A percentile compares a stretch with the other conserved stretches of the same genome.
phyloP scores from a whole-genome alignment of 2,329 filamentous ascomycete genomes.

The Xylaria digitata region DNA sequence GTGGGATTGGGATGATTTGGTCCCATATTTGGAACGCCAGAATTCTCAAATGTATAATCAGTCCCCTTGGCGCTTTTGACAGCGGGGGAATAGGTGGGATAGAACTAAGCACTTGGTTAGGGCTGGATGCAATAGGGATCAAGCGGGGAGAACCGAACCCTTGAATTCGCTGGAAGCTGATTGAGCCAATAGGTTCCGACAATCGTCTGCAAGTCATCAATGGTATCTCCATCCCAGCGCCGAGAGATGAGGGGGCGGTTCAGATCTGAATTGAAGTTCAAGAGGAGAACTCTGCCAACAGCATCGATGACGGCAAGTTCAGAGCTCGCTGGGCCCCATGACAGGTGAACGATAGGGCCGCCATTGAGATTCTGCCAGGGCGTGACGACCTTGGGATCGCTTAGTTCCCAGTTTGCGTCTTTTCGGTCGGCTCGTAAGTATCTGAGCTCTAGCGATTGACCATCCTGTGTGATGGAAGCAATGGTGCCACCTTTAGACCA shows the following conservation, averaged over 20 bases:
- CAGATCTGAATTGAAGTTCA: slow-evolving; percentile 76
- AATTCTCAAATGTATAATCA: slow-evolving; percentile 76
- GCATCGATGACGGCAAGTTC: slow-evolving; percentile 88
- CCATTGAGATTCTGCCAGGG: slow-evolving; percentile 71
- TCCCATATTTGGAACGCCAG: slow-evolving; percentile 72
- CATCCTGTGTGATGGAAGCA: slow-evolving; percentile 80
- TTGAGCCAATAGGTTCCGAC: slow-evolving; percentile 92
- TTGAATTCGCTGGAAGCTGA: slow-evolving; percentile 56
- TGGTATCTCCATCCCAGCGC: slow-evolving; percentile 72
- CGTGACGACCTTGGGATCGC: slow-evolving; percentile 74
- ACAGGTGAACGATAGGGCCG: slow-evolving; percentile 79
- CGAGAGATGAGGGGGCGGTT: slow-evolving; percentile 76
- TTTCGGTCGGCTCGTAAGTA: slow-evolving; percentile 76
- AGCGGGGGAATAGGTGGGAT: slow-evolving; percentile 69
- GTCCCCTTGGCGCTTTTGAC: slow-evolving; percentile 64
- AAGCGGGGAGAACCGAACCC: slow-evolving; percentile 47
- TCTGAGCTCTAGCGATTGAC: slow-evolving; percentile 75
- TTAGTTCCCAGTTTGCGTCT: slow-evolving; percentile 80
- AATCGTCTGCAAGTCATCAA: slow-evolving; percentile 79
- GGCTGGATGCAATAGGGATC: background rate
- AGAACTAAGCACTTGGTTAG: slow-evolving; percentile 52
- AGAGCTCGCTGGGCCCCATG: slow-evolving; percentile 78
- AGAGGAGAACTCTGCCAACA: slow-evolving; percentile 79
- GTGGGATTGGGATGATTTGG: slow-evolving; percentile 77
- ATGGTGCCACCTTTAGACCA: slow-evolving; percentile 93